Conservation (phyloP, 163 green algal genomes). For the Scenedesmus sp. region DNA sequence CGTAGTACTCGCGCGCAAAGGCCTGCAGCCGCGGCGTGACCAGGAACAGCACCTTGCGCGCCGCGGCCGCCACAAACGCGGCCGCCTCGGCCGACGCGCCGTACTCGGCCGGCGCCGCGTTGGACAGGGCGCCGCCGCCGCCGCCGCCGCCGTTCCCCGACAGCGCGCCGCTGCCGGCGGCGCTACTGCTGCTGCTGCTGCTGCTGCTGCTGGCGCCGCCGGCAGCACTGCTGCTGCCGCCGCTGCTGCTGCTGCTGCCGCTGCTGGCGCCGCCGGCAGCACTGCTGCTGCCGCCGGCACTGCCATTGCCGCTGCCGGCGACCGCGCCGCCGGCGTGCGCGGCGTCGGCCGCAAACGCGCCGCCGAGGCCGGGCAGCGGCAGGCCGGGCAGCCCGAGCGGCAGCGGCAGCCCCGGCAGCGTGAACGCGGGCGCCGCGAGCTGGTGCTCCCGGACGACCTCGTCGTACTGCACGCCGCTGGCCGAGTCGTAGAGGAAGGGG, state of each 20-base stretch:
- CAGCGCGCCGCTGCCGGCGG: neutral
- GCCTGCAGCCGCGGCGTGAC: constrained; percentile 16
- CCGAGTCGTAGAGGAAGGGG: constrained; percentile 34
- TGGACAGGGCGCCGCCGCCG: neutral
- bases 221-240: neutral
- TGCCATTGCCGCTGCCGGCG: no score
- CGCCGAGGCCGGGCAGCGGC: neutral
- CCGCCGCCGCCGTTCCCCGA: no score
- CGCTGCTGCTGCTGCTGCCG: constrained; percentile 1
- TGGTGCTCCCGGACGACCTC: constrained; percentile 34
- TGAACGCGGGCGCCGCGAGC: neutral
- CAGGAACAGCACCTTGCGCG: constrained; percentile 41
- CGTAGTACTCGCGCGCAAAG: constrained; percentile 34
- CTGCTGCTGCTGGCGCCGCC: constrained; percentile 3
- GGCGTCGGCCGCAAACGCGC: no score
- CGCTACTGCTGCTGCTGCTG: neutral
- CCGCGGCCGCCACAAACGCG: constrained; percentile 5
- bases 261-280: neutral
- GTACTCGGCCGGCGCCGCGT: neutral
- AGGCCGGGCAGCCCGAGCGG: constrained; percentile 1
- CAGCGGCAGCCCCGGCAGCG: neutral
- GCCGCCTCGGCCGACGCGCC: neutral
- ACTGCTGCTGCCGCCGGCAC: neutral
- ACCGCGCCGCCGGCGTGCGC: no score
- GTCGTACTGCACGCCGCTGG: constrained; percentile 28